phyloP scores from a whole-genome alignment of 208 protist genomes.

The Balamuthia mandrillaris region DNA sequence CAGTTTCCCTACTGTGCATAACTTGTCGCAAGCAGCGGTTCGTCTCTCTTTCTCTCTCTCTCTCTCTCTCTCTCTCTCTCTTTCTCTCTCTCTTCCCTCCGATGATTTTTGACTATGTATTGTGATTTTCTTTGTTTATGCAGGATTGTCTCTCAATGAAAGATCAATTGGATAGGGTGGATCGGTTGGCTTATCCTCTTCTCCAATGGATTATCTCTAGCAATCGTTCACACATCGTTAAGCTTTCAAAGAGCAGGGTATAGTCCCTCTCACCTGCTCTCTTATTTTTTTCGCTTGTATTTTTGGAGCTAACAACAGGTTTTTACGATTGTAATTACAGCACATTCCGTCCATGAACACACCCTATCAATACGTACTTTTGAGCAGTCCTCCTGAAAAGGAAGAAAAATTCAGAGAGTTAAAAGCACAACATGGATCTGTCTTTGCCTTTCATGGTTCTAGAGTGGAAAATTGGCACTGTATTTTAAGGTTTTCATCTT shows the following conservation, averaged over 20 bases:
- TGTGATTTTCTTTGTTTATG: neutral
- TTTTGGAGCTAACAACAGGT: too few species aligned
- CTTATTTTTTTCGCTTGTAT: too few species aligned
- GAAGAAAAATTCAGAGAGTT: conserved; percentile 45
- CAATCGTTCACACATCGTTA: conserved; percentile 50
- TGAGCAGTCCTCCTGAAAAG: conserved; percentile 52
- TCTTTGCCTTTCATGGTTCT: conserved; percentile 65
- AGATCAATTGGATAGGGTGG: neutral
- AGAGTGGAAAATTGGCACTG: conserved; percentile 61
- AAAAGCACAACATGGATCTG: conserved; percentile 50
- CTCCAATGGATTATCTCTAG: conserved; percentile 45
- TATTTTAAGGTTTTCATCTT: conserved; percentile 33
- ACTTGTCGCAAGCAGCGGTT: too few species aligned
- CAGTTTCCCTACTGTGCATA: neutral
- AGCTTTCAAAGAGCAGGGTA: conserved; percentile 9
- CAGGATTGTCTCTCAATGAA: neutral
- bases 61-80: too few species aligned
- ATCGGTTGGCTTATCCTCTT: conserved; percentile 44
- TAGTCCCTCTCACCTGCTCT: too few species aligned
- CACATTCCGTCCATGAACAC: conserved; percentile 51
- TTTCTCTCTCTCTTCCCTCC: too few species aligned
- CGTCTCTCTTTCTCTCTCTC: too few species aligned
- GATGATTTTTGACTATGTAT: too few species aligned
- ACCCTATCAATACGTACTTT: conserved; percentile 56
- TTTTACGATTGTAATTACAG: too few species aligned